Conservation (phyloP, 495 filamentous ascomycete genomes). For the Amorphotheca resinae region DNA sequence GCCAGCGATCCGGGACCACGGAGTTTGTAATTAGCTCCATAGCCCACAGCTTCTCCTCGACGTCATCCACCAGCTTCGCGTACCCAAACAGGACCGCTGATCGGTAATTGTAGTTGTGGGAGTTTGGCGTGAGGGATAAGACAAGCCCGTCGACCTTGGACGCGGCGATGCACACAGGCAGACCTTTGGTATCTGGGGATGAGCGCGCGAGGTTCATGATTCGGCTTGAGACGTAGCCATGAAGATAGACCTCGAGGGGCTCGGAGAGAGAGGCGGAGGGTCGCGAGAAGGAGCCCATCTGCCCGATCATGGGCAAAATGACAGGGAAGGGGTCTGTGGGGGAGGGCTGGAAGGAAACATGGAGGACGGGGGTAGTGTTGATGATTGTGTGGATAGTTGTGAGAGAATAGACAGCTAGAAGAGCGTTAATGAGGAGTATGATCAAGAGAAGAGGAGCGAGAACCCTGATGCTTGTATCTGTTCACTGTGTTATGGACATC, state of each 20-base stretch:
- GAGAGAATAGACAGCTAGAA: constrained; percentile 46
- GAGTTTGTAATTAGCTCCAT: constrained; percentile 72
- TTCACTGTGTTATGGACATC: constrained; percentile 16
- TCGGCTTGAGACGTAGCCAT: constrained; percentile 73
- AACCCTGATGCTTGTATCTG: constrained; percentile 18
- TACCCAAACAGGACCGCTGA: constrained; percentile 69
- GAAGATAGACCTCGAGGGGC: constrained; percentile 68
- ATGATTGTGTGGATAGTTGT: constrained; percentile 68
- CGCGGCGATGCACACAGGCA: constrained; percentile 52
- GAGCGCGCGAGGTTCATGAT: constrained; percentile 43
- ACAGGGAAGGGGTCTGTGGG: constrained; percentile 55
- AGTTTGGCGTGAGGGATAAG: constrained; percentile 53
- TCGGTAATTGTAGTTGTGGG: constrained; percentile 86
- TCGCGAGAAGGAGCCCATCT: constrained; percentile 61
- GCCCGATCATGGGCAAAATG: constrained; percentile 75
- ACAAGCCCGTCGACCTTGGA: constrained; percentile 51
- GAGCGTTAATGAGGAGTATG: neutral
- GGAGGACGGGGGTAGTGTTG: constrained; percentile 64
- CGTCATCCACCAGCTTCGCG: constrained; percentile 50
- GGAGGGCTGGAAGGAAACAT: constrained; percentile 62
- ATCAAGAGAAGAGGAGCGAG: neutral
- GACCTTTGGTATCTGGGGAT: constrained; percentile 14
- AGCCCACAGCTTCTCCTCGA: constrained; percentile 66
- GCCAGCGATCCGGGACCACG: constrained; percentile 57
- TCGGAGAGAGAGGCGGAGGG: constrained; percentile 36